Base-by-base conservation (phyloP, 345 rosid genomes). In the Passiflora organensis region DNA sequence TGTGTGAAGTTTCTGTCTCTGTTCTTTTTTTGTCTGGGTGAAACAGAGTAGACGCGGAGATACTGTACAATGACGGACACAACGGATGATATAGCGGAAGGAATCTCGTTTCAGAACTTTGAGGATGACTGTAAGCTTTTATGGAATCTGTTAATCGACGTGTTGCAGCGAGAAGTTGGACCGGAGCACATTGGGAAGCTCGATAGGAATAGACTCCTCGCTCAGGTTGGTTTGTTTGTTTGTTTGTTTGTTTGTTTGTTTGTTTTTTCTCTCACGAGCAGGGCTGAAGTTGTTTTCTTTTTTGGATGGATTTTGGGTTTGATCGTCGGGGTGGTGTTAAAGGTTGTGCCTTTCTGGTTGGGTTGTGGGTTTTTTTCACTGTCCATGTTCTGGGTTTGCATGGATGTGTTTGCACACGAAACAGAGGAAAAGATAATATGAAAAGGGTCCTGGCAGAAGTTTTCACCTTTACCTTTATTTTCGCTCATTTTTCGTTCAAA, bases 51-150 rank as follows among this genome's bases (percentile, higher is more conserved):
- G 34, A 28, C 13, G 19, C 6, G 12, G 5, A 5, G 14, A 16
- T 4, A 8, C 10, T 6, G 1, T 18, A 41, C 23, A 69, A 91
- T 93, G 99, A 89, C 96, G 76, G 99, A 89, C 68, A 84, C 91
- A 1, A 93, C 94, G 16, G 96, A 93, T 70, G 99, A 93, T 65
- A 86, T 89, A 57, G 89, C 96, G 0, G 96, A 93, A 74, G 96
- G 76, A 58, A 89, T 93, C 58, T 86, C 96, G 37, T 93, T 89
- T 60, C 99, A 89, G 59, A 82, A 82, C 80, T 93, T 80, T 62
- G 99, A 93, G 6, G 99, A 89, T 52, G 96, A 89, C 50, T 89
- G 95, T 64, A 89, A 93, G 74, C 70, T 93, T 55, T 89, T 93
- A 6, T 88, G 95, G 0, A 93, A 76, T 75, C 84, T 89, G 54